Base-by-base conservation (phyloP, 495 filamentous ascomycete species). In the Penicillium waksmanii region DNA sequence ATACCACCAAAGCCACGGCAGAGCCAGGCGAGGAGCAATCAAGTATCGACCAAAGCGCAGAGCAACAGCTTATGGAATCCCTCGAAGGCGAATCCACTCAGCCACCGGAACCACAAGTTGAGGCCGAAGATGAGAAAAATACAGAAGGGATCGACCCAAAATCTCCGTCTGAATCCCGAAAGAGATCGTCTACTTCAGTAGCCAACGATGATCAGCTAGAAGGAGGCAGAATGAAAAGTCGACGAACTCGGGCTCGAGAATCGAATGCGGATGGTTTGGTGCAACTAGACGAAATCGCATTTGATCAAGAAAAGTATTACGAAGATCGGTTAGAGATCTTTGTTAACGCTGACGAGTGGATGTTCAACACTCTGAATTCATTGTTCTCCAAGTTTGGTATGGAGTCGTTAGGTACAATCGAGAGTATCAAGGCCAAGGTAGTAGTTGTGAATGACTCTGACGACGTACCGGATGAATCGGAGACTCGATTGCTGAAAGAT, bases 201-300 rank as follows among this genome's bases (percentile, higher is more conserved):
- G 79, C 79, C 13, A 71, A 80, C 42, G 77, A 80, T 9, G 84
- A 86, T 15, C 62, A 75, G 21, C 69, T 69, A 35, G 80, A 89
- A 58, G 84, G 81, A 9, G 84, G 87, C 5, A 82, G 89, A 47
- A 85, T 88, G 65, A 85, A 92, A 65, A 96, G 91, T 74, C 93
- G 94, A 66, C 83, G 93, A 49, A 91, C 90, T 27, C 84, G 91
- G 60, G 87, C 90, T 27, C 83, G 92, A 36, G 92, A 93, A 51
- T 89, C 87, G 6, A 85, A 85, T 57, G 72, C 73, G 2, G 91
- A 90, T 19, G 66, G 64, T 10, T 66, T 74, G 18, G 68, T 68
- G 38, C 71, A 69, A 17, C 69, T 66, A 5, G 90, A 91, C 21
- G 82, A 82, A 44, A 68, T 78, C 21, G 63, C 73, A 5, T 81